A percentile compares a stretch with the other conserved stretches of the same genome.
Conservation (phyloP, 495 filamentous ascomycete genomes). For the Rhizodiscina lignyota region DNA sequence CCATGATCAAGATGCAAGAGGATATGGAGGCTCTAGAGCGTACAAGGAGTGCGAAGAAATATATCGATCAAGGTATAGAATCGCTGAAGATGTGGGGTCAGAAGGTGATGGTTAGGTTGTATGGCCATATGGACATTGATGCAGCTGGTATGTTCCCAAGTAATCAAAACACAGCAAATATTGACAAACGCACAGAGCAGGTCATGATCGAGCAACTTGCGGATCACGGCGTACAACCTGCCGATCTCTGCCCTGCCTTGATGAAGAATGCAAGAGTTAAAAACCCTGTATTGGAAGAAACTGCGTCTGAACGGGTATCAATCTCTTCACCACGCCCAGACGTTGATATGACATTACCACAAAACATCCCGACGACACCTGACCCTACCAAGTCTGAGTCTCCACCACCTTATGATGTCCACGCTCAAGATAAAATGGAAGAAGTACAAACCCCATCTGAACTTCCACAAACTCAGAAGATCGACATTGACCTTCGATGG, state of each 20-base stretch:
- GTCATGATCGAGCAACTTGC: conserved; percentile 97
- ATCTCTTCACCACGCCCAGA: background rate
- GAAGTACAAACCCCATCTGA: conserved; percentile 67
- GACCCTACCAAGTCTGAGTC: conserved; percentile 9
- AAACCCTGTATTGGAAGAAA: conserved; percentile 62
- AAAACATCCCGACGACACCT: conserved; percentile 5
- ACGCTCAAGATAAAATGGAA: conserved; percentile 46
- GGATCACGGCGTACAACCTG: conserved; percentile 74
- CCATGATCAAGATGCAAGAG: conserved; percentile 58
- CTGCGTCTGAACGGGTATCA: conserved; percentile 1
- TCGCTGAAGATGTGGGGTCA: conserved; percentile 89
- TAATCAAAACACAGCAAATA: conserved; percentile 1
- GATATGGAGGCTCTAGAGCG: conserved; percentile 40
- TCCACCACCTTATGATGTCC: conserved; percentile 56
- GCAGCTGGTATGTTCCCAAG: conserved; percentile 25
- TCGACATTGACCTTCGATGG: conserved; percentile 95
- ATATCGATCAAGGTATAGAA: conserved; percentile 50
- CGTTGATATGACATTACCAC: background rate
- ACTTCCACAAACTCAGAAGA: conserved; percentile 59
- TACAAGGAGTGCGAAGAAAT: conserved; percentile 44
- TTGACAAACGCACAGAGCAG: conserved; percentile 46
- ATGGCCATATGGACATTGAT: conserved; percentile 91
- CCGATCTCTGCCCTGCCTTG: conserved; percentile 65
- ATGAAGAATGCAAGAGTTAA: conserved; percentile 90
- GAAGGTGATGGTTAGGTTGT: conserved; percentile 88